phyloP scores from a whole-genome alignment of 371 early-diverging fungal genomes.

The Rhizopus stolonifer region DNA sequence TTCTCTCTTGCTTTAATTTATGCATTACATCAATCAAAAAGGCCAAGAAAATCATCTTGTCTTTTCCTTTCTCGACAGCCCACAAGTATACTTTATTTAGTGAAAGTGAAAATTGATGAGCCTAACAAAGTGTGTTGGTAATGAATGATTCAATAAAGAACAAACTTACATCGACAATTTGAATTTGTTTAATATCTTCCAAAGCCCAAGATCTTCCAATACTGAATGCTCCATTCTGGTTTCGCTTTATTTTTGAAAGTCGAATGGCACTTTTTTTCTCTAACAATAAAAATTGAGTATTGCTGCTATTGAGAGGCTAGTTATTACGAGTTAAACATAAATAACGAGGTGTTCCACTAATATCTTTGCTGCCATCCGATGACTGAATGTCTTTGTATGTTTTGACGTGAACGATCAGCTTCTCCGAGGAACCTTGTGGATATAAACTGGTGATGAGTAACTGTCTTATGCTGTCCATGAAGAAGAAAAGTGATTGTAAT shows the following conservation, averaged over 20 bases:
- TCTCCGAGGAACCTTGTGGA: conserved; percentile 36
- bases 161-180: conserved; percentile 56
- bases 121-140: conserved; percentile 17
- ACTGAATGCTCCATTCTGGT: conserved; percentile 54
- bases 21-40: conserved; percentile 45
- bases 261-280: conserved; percentile 52
- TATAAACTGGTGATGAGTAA: conserved; percentile 44
- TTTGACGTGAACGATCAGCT: conserved; percentile 45
- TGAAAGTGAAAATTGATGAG: conserved; percentile 46
- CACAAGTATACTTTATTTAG: conserved; percentile 52
- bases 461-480: conserved; percentile 37
- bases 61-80: conserved; percentile 48
- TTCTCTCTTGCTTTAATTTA: no score
- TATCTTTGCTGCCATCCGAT: conserved; percentile 27
- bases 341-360: conserved; percentile 51
- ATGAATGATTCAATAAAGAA: neutral
- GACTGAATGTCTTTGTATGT: conserved; percentile 53
- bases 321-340: conserved; percentile 46
- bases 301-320: no score
- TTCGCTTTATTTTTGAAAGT: conserved; percentile 58
- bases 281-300: conserved; percentile 5
- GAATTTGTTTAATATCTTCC: conserved; percentile 57
- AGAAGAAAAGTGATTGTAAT: neutral
- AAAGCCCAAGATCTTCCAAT: conserved; percentile 59
- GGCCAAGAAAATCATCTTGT: conserved; percentile 49